Evolutionary conservation across 768 basidiomycete species (phyloP), one percentile per base, ranked within the genome.

Genomic region (Leccinum disarticulatum): DNA sequence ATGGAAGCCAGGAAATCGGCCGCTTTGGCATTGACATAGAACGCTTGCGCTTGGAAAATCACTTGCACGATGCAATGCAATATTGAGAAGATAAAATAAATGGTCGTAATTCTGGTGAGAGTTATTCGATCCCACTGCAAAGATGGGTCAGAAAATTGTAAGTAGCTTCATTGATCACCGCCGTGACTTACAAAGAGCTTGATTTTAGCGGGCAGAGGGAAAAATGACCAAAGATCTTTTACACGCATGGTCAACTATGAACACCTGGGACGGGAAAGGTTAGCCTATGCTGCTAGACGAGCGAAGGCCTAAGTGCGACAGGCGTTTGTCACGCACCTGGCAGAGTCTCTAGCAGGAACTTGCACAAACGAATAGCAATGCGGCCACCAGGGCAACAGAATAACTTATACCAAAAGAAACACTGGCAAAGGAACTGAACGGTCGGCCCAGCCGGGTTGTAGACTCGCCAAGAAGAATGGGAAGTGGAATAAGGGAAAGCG

Each of bases 111-210:
- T 38, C 79, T 80, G 52, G 89, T 88, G 67, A 86, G 83, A 22
- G 87, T 86, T 66, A 91, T 76, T 57, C 88, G 82, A 58, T 83
- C 79, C 86, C 87, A 88, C 88, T 91, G 67, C 15, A 54, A 28
- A 38, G 48, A 56, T 6, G 9, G 14, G 33, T 53, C 31, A 38
- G 22, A 38, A 49, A 13, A 5, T 38, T 38, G 19, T 55, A 27
- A 36, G 25, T 19, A 35, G 19, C 22, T 7, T 33, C 30, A 19
- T 52, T 22, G 19, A 36, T 43, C 51, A 48, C 11, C 9, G 28
- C 11, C 9, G 28, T 4, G 2, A 77, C 80, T 67, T 64, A 86
- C 86, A 60, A 84, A 71, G 55, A 85, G 75, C 65, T 74, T 81
- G 50, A 80, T 57, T 64, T 79, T 78, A 6, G 74, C 62, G 25